A percentile compares a stretch with the other conserved stretches of the same genome.
Evolutionary conservation across 169 alveolate genomes (phyloP).

Genomic region (Neospora caninum): DNA sequence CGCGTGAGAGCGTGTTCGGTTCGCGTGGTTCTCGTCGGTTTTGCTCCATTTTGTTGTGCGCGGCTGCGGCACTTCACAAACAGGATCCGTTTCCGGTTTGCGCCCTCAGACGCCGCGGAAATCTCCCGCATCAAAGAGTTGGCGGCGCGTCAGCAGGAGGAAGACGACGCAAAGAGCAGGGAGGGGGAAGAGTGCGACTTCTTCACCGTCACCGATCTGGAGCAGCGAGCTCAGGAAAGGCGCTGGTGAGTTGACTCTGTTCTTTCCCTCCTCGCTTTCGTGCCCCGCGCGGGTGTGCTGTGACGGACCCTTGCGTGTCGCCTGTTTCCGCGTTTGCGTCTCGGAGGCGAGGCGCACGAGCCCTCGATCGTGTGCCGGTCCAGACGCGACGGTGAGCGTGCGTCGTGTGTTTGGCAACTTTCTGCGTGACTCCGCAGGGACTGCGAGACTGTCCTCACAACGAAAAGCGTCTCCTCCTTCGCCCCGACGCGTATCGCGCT

Average conservation of each 20-base stretch:
- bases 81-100: background rate
- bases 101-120: background rate
- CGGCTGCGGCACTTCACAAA: too few relatives aligned
- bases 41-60: too few relatives aligned
- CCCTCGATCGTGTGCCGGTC: too few relatives aligned
- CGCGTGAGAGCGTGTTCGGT: too few relatives aligned
- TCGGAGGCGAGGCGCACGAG: too few relatives aligned
- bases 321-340: too few relatives aligned
- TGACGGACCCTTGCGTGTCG: too few relatives aligned
- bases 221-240: background rate
- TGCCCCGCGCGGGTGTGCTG: too few relatives aligned
- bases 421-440: background rate
- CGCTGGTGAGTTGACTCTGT: constrained; percentile 23
- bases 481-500: background rate
- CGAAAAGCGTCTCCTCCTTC: constrained; percentile 12
- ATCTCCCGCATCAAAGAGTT: background rate
- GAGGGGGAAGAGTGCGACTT: background rate
- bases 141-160: constrained; percentile 6
- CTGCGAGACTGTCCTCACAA: constrained; percentile 30
- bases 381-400: too few relatives aligned
- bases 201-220: background rate
- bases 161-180: background rate
- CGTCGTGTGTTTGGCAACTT: background rate
- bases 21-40: too few relatives aligned
- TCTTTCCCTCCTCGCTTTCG: too few relatives aligned